Evolutionary conservation across 1,284 basidiomycete species (phyloP), one percentile per base, ranked within the genome.

Genomic region (Xerocomus minutiporus): DNA sequence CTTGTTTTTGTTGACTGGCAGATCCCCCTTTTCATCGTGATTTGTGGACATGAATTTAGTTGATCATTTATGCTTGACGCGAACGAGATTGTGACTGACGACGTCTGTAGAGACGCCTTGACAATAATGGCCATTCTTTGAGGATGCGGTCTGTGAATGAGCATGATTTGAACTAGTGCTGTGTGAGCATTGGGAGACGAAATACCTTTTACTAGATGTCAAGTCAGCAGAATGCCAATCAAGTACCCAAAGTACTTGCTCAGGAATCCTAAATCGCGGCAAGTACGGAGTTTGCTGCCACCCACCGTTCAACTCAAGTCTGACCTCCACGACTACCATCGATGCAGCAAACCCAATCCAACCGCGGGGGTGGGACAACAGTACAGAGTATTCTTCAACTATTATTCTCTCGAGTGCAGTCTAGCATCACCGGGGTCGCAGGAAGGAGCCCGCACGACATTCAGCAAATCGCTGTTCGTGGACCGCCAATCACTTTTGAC

Each of bases 401-500:
- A 12, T 35, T 66, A 8, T 51, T 64, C 17, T 54, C 54, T 44
- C 62, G 46, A 32, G 39, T 42, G n/a, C 58, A 50, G 29, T 52
- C 51, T 25, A n/a, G 50, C 11, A 39, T 50, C 23, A 39, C 39
- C 15, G 36, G 46, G 4, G 54, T 40, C 5, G 40, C 35, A 36
- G 44, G 42, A 2, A 48, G 25, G 46, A 51, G 13, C 32, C 23
- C 67, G 3, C 43, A 31, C 12, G 57, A 67, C 36, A 29, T 68
- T 15, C 54, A 63, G 44, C 58, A 70, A 44, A 48, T 69, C 5
- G 50, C 48, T 20, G 46, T 23, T 29, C 60, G 57, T 38, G 68
- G 65, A 8, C 36, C 54, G 13, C 66, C 56, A 31, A 46, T 68
- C 39, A 44, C 48, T 50, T 4, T 31, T 7, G 31, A 41, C 1